These are phyloP conservation scores for Rhizopogon rudus DNA, from an alignment of 768 basidiomycete species.

Conservation along the genomic window DNA sequence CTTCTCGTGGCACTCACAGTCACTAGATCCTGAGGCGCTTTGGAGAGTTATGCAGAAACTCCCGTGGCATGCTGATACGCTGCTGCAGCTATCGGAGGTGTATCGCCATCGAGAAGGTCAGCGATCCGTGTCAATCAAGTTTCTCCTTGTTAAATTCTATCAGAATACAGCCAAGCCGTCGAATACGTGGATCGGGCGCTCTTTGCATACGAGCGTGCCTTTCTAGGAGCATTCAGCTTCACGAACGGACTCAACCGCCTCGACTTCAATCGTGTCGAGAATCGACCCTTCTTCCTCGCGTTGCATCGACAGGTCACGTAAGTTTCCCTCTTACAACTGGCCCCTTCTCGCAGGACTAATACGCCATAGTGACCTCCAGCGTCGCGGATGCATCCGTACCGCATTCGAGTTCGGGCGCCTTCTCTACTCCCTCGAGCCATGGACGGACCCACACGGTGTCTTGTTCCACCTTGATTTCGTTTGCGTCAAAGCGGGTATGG, in stretches of 20 bases:
- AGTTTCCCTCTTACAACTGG: constrained; percentile 17
- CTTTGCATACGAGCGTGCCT: constrained; percentile 89
- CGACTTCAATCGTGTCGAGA: constrained; percentile 89
- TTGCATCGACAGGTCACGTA: constrained; percentile 80
- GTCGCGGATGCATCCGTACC: constrained; percentile 86
- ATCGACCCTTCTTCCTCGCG: constrained; percentile 88
- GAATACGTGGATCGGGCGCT: constrained; percentile 91
- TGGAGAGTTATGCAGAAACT: constrained; percentile 69
- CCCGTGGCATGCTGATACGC: constrained; percentile 92
- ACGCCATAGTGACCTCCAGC: constrained; percentile 64
- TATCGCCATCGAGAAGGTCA: constrained; percentile 84
- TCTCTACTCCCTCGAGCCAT: constrained; percentile 79
- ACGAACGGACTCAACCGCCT: constrained; percentile 77
- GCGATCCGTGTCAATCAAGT: constrained; percentile 7
- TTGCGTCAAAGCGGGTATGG: constrained; percentile 75
- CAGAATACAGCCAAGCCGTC: constrained; percentile 79
- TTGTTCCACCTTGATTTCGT: constrained; percentile 82
- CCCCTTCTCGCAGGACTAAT: neutral
- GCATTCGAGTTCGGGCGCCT: constrained; percentile 91
- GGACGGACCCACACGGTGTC: constrained; percentile 85
- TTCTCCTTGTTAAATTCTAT: neutral
- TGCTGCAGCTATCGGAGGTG: constrained; percentile 82
- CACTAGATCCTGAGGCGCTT: constrained; percentile 73
- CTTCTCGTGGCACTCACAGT: neutral
- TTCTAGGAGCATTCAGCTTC: constrained; percentile 84